These are phyloP conservation scores for Pyronema domesticum DNA, from an alignment of 495 filamentous ascomycete genomes.

Conservation along the genomic window DNA sequence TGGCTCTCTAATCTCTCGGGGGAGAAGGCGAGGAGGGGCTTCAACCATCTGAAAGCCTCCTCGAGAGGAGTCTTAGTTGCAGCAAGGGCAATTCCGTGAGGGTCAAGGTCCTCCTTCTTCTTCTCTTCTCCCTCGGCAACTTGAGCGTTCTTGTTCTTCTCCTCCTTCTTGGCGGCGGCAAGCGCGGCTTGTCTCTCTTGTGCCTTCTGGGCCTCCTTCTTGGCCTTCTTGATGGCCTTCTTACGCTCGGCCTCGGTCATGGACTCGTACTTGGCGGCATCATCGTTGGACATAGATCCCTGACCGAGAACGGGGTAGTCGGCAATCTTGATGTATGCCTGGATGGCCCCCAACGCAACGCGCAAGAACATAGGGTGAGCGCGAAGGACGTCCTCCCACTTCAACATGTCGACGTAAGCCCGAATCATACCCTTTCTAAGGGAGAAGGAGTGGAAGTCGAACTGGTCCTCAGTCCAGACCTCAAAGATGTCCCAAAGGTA, in stretches of 20 bases:
- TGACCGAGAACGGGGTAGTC: constrained; percentile 55
- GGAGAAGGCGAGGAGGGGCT: constrained; percentile 58
- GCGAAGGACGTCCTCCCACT: constrained; percentile 81
- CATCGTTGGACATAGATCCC: constrained; percentile 34
- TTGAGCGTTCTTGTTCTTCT: constrained; percentile 37
- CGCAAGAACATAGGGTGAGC: constrained; percentile 85
- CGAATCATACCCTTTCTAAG: constrained; percentile 86
- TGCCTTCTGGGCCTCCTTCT: constrained; percentile 69
- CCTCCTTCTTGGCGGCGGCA: constrained; percentile 53
- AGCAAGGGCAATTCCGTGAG: constrained; percentile 57
- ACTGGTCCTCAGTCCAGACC: constrained; percentile 93
- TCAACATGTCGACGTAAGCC: constrained; percentile 87
- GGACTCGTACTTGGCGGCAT: constrained; percentile 31
- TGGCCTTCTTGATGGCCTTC: constrained; percentile 90
- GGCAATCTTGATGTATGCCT: constrained; percentile 59
- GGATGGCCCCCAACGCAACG: constrained; percentile 67
- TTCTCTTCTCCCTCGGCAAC: constrained; percentile 34
- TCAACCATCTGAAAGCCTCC: constrained; percentile 75
- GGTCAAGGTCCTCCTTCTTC: constrained; percentile 70
- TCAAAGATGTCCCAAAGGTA: constrained; percentile 67
- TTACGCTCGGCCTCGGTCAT: constrained; percentile 58
- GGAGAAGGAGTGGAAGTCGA: constrained; percentile 96
- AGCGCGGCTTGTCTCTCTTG: constrained; percentile 64
- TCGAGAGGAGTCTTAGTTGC: constrained; percentile 65
- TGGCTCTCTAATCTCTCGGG: constrained; percentile 66